phyloP scores from a whole-genome alignment of 108 stramenopile genomes.

The Skeletonema costatum region DNA sequence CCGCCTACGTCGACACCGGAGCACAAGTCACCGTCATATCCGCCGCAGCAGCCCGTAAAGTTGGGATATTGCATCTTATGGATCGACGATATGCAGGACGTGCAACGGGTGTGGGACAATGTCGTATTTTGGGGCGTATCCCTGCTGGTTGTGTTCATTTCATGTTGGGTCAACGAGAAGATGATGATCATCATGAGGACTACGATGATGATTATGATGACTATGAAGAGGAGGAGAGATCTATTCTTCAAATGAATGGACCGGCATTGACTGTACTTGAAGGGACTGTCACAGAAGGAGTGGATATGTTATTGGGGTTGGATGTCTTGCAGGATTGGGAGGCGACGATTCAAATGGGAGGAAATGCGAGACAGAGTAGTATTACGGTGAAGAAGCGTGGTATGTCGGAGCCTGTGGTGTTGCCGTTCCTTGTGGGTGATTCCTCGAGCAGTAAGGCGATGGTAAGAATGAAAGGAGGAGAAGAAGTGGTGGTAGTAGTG shows the following conservation, averaged over 20 bases:
- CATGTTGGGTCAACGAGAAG: constrained; percentile 21
- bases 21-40: constrained; percentile 70
- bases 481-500: not conserved
- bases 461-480: not conserved
- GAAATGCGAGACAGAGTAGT: not conserved
- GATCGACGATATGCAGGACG: constrained; percentile 71
- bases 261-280: constrained; percentile 62
- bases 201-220: constrained; percentile 3
- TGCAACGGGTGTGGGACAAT: constrained; percentile 66
- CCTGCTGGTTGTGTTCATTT: constrained; percentile 55
- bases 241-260: constrained; percentile 34
- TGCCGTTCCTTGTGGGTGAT: not conserved
- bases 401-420: not conserved
- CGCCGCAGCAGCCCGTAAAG: constrained; percentile 41
- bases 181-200: not conserved
- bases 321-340: constrained; percentile 56
- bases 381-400: not conserved
- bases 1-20: constrained; percentile 67
- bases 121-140: constrained; percentile 60
- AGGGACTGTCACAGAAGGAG: constrained; percentile 48
- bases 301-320: constrained; percentile 52
- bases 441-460: not conserved
- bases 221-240: not conserved
- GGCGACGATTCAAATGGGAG: constrained; percentile 43
- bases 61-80: constrained; percentile 57